Conservation (phyloP, 2,329 filamentous ascomycete genomes). For the Penicillium brevicompactum region DNA sequence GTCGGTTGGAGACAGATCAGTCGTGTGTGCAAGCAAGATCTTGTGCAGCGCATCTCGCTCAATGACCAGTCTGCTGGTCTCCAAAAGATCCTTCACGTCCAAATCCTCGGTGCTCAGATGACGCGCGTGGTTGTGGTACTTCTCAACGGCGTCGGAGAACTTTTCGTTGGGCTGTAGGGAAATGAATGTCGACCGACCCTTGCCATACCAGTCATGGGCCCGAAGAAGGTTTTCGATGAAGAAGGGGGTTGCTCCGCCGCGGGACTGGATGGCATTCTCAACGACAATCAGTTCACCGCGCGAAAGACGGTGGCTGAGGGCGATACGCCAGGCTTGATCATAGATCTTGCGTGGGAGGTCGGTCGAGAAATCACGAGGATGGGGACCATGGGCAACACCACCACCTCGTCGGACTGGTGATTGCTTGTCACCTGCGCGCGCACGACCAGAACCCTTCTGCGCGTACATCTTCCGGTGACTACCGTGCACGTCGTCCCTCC, state of each 20-base stretch:
- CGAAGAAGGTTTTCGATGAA: conserved; percentile 70
- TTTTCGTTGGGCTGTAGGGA: conserved; percentile 63
- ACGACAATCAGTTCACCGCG: conserved; percentile 85
- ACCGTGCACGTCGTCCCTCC: conserved; percentile 78
- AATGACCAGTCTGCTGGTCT: conserved; percentile 81
- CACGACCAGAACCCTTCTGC: conserved; percentile 83
- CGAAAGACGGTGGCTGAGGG: conserved; percentile 86
- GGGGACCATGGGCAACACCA: conserved; percentile 86
- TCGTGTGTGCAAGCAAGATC: conserved; percentile 69
- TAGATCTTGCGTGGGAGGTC: conserved; percentile 85
- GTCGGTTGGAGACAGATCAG: conserved; percentile 36
- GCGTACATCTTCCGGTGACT: conserved; percentile 78
- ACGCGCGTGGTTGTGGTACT: conserved; percentile 66
- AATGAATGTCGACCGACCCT: conserved; percentile 75
- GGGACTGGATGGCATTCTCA: conserved; percentile 72
- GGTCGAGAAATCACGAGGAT: conserved; percentile 87
- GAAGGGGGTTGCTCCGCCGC: conserved; percentile 54
- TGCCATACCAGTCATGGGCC: conserved; percentile 68
- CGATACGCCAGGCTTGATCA: conserved; percentile 92
- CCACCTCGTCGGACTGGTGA: conserved; percentile 81
- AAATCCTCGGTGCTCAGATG: conserved; percentile 75
- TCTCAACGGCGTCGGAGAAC: conserved; percentile 67
- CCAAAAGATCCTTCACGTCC: conserved; percentile 92
- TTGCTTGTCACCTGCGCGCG: conserved; percentile 79
- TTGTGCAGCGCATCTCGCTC: conserved; percentile 77